Conservation (phyloP, 1,284 basidiomycete species). For the Apiotrichum brassicae region DNA sequence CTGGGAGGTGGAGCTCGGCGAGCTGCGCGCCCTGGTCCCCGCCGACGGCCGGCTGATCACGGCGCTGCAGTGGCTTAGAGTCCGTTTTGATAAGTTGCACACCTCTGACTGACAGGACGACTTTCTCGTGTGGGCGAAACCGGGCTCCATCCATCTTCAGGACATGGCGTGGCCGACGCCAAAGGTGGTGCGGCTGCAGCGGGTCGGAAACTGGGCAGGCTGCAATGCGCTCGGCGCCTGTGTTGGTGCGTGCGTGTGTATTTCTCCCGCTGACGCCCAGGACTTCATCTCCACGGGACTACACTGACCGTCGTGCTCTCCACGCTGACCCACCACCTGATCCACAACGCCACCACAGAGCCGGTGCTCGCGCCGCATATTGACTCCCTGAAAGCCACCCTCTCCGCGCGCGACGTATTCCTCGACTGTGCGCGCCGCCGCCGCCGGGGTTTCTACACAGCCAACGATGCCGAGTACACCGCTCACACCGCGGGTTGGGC, state of each 20-base stretch:
- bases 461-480: slow-evolving; percentile 13
- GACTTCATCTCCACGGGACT: slow-evolving; percentile 19
- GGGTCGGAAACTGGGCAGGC: slow-evolving; percentile 41
- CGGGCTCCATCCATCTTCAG: slow-evolving; percentile 31
- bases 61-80: slow-evolving; percentile 30
- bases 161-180: slow-evolving; percentile 15
- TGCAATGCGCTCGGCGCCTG: slow-evolving; percentile 29
- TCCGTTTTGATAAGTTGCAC: slow-evolving; percentile 7
- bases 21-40: background rate
- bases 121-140: slow-evolving; percentile 34
- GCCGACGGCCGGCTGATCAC: slow-evolving; percentile 26
- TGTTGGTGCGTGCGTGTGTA: slow-evolving; percentile 30
- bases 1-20: slow-evolving; percentile 13
- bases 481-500: slow-evolving; percentile 24
- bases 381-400: slow-evolving; percentile 22
- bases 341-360: slow-evolving; percentile 19
- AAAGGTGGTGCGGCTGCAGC: slow-evolving; percentile 16
- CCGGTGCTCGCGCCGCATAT: slow-evolving; percentile 21
- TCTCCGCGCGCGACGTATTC: slow-evolving; percentile 30
- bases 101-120: slow-evolving; percentile 19
- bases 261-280: slow-evolving; percentile 15
- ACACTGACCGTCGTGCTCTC: slow-evolving; percentile 27
- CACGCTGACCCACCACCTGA: slow-evolving; percentile 32
- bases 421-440: slow-evolving; percentile 21
- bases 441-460: slow-evolving; percentile 6